Percentiles rank a stretch among this genome's conserved stretches.
phyloP scores from a whole-genome alignment of 257 asterid species.

The Penstemon eatonii region DNA sequence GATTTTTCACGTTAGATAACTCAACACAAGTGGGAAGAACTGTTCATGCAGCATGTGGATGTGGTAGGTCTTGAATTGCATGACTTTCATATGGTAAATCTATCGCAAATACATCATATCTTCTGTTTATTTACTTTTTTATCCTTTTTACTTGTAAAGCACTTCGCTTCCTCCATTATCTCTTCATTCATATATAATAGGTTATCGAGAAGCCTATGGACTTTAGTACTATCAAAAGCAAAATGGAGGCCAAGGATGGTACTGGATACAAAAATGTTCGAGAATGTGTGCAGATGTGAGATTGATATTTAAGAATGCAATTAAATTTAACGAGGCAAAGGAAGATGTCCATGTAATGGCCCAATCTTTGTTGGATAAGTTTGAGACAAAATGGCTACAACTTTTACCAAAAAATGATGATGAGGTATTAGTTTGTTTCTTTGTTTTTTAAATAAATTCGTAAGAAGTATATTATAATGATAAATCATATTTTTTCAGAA shows the following conservation, averaged over 20 bases:
- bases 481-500: neutral
- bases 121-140: neutral
- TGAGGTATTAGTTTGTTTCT: constrained; percentile 55
- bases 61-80: constrained; percentile 84
- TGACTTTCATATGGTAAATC: constrained; percentile 71
- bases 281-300: constrained; percentile 84
- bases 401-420: constrained; percentile 91
- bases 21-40: constrained; percentile 86
- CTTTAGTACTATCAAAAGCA: constrained; percentile 75
- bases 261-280: constrained; percentile 79
- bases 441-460: neutral
- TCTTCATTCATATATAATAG: constrained; percentile 29
- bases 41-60: constrained; percentile 91
- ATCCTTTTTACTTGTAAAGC: neutral
- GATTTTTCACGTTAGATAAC: constrained; percentile 53
- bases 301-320: constrained; percentile 87
- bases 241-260: constrained; percentile 89
- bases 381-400: constrained; percentile 86
- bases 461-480: neutral
- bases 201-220: constrained; percentile 98
- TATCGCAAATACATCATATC: neutral
- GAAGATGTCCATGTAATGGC: constrained; percentile 92
- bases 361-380: constrained; percentile 67
- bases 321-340: constrained; percentile 80
- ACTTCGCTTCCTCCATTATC: neutral